Evolutionary conservation across 78 protist species (phyloP).

Genomic region (Emiliania huxleyi): DNA sequence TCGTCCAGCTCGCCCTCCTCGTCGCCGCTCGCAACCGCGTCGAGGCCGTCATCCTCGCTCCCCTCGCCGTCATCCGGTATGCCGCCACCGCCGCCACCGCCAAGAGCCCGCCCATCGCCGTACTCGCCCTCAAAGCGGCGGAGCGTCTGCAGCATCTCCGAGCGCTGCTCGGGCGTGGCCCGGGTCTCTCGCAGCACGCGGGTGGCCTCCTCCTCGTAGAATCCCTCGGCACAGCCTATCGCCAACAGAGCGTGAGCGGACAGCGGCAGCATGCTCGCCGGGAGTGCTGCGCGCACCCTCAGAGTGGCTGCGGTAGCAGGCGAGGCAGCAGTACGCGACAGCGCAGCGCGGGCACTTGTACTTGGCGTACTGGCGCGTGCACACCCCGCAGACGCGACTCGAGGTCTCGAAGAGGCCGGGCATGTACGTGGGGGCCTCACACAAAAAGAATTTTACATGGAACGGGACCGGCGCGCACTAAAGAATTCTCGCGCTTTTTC

Average conservation of each 20-base stretch:
- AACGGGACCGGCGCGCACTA: too few relatives aligned
- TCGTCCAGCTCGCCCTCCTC: neutral
- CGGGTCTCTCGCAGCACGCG: neutral
- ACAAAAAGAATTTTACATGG: too few relatives aligned
- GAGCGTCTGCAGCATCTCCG: neutral
- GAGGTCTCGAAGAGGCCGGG: too few relatives aligned
- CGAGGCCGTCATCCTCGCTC: neutral
- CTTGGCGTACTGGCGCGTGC: neutral
- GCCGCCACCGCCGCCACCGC: too few relatives aligned
- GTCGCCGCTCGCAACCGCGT: neutral
- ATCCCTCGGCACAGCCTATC: neutral
- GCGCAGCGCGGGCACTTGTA: slow-evolving; percentile 15
- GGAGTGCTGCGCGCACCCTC: neutral
- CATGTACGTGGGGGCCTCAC: too few relatives aligned
- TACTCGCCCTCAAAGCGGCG: neutral
- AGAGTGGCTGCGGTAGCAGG: neutral
- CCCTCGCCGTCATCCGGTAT: too few relatives aligned
- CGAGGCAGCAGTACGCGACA: neutral
- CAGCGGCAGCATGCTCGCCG: neutral
- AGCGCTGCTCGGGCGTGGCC: neutral
- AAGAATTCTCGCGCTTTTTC: too few relatives aligned
- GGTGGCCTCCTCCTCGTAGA: neutral
- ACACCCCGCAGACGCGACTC: neutral
- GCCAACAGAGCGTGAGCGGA: neutral
- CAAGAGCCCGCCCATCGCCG: too few relatives aligned